These are phyloP conservation scores for Prillingera fragicola DNA, from an alignment of 1,284 basidiomycete genomes.

Conservation along the genomic window DNA sequence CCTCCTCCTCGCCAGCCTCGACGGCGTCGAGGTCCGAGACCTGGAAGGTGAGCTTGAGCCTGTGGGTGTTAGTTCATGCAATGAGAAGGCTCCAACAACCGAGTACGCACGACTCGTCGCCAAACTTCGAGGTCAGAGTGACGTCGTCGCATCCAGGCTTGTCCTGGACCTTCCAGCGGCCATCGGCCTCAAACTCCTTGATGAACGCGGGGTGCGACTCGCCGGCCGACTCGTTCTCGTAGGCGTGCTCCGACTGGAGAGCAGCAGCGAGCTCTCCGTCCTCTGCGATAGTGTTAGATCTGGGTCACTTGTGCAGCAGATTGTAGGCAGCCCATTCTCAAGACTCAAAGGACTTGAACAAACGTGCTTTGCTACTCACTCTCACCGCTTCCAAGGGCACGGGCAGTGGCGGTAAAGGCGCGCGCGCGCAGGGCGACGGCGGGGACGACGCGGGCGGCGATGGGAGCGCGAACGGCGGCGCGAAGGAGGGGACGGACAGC, in stretches of 20 bases:
- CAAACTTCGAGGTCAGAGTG: constrained; percentile 72
- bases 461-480: constrained; percentile 11
- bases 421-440: constrained; percentile 11
- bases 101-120: constrained; percentile 73
- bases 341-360: not conserved
- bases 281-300: too few species aligned
- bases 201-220: constrained; percentile 67
- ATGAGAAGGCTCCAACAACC: not conserved
- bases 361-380: constrained; percentile 26
- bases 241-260: constrained; percentile 75
- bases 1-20: constrained; percentile 16
- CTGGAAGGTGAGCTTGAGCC: constrained; percentile 47
- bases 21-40: constrained; percentile 44
- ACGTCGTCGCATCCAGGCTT: constrained; percentile 74
- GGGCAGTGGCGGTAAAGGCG: constrained; percentile 33
- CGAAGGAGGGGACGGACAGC: constrained; percentile 29
- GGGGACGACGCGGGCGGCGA: constrained; percentile 13
- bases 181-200: constrained; percentile 64
- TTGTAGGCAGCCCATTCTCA: not conserved
- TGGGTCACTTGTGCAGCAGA: too few species aligned
- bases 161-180: constrained; percentile 81
- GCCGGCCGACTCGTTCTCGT: constrained; percentile 66
- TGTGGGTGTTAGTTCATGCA: constrained; percentile 15
- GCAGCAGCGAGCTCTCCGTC: constrained; percentile 70
- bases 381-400: constrained; percentile 38